These are phyloP conservation scores for Cucurbita argyrosperma DNA, from an alignment of 306 rosid genomes.

Conservation along the genomic window DNA sequence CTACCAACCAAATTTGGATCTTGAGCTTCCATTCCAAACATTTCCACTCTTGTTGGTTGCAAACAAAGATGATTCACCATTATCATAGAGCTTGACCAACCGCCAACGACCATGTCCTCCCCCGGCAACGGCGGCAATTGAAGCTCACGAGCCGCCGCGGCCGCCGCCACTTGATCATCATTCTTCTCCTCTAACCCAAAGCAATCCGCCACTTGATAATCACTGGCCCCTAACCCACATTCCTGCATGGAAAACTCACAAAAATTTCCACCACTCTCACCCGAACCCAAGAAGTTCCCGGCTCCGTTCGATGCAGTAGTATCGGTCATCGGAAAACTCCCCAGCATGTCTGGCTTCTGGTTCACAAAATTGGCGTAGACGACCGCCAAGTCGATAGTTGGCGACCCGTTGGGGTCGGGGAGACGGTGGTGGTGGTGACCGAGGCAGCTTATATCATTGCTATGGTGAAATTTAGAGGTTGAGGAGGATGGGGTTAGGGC, in stretches of 20 bases:
- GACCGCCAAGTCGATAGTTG: neutral
- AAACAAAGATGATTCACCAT: constrained; percentile 26
- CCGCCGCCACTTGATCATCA: neutral
- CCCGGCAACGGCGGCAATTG: constrained; percentile 4
- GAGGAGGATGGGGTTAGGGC: neutral
- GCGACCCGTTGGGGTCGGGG: neutral
- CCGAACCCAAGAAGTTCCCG: neutral
- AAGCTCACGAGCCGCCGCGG: neutral
- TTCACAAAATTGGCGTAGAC: constrained; percentile 1
- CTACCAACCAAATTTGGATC: constrained; percentile 34
- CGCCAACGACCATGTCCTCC: neutral
- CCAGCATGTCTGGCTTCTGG: neutral
- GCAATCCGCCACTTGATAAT: neutral
- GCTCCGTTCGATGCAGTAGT: neutral
- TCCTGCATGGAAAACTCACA: constrained; percentile 1
- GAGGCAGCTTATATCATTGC: neutral
- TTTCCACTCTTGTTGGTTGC: constrained; percentile 23
- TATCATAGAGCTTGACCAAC: neutral
- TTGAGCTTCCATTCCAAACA: constrained; percentile 27
- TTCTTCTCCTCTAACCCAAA: constrained; percentile 1
- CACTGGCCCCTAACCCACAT: neutral
- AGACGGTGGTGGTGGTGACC: neutral
- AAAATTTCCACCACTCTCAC: neutral
- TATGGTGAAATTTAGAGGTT: constrained; percentile 1
- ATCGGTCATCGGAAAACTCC: neutral